Evolutionary conservation across 495 filamentous ascomycete species (phyloP).

Genomic region (Hyaloscypha variabilis): DNA sequence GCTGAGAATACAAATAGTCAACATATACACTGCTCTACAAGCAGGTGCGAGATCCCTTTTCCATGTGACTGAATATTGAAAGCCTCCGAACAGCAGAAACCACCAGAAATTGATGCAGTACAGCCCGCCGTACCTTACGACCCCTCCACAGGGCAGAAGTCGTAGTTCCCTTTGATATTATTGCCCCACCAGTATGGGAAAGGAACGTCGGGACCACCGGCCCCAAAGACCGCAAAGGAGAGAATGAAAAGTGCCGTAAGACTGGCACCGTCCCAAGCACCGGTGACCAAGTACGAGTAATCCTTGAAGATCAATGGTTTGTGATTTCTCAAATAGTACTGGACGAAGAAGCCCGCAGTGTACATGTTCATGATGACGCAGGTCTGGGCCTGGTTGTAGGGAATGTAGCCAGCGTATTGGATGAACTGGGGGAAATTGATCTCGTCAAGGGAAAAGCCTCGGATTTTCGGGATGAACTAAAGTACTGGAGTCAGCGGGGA

Average conservation of each 20-base stretch:
- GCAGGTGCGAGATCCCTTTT: no score
- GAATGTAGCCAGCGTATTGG: constrained; percentile 48
- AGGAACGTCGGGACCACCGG: constrained; percentile 37
- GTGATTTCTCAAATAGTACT: constrained; percentile 56
- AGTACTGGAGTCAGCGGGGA: background rate
- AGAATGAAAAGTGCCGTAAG: constrained; percentile 55
- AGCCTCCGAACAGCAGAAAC: no score
- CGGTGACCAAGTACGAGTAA: constrained; percentile 58
- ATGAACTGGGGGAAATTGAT: constrained; percentile 38
- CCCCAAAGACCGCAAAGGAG: constrained; percentile 62
- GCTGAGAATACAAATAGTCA: no score
- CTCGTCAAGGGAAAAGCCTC: constrained; percentile 43
- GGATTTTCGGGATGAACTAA: constrained; percentile 41
- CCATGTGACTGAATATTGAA: no score
- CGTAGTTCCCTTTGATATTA: constrained; percentile 37
- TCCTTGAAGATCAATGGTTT: constrained; percentile 54
- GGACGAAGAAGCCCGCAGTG: constrained; percentile 41
- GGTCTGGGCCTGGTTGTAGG: constrained; percentile 45
- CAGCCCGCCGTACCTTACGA: no score
- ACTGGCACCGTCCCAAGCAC: constrained; percentile 56
- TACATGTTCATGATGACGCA: constrained; percentile 40
- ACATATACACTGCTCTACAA: no score
- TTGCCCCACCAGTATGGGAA: constrained; percentile 59
- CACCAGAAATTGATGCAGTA: no score
- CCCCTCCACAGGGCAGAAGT: constrained; percentile 33